Base-by-base conservation (phyloP, 2,329 filamentous ascomycete species). In the Ceratocystis diversiconidia region DNA sequence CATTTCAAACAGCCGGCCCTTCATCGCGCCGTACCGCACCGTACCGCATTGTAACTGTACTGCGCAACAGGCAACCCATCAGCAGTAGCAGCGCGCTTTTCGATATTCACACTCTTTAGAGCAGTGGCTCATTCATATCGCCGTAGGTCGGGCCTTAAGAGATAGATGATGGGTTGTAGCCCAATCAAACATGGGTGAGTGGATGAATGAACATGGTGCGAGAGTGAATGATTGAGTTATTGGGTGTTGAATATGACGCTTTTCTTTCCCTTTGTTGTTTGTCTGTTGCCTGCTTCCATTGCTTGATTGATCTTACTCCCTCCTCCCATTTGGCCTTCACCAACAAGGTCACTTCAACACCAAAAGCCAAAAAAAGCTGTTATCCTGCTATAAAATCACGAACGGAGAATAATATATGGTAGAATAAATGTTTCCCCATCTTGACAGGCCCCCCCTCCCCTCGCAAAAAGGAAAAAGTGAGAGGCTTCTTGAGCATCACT, bases 141-240 rank as follows among this genome's bases (percentile, higher is more conserved):
- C 5, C 15, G 52, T 25, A 57, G 7, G 28, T 5, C 7, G 50
- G 50, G 50, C 50, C 50, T 55, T 15, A 17, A 55, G 25, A 57
- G 52, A 17, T 57, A 28, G 62, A 63, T 63, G 32, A 55, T 63
- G 62, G 62, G 46, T 36, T 19, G 48, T 64, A 50, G 62, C 63
- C 52, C 32, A 44, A 44, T 46, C 50, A 57, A 59, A 64, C 50
- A 64, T 64, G 63, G 63, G 63, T 64, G 50, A 64, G 63, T 64
- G 36, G 30, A 25, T 64, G n/a, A 25, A 50, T 50, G 12, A 28
- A 17, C 19, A 25, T 61, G 41, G 30, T 62, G 19, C n/a, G 7
- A 32, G 28, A 30, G 4, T 57, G 52, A 19, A 30, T 32, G 28
- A 12, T 17, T 32, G 52, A 57, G 19, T 32, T 12, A 2, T 17